Conservation (phyloP, 2,329 filamentous ascomycete species). For the Fusarium globosum region DNA sequence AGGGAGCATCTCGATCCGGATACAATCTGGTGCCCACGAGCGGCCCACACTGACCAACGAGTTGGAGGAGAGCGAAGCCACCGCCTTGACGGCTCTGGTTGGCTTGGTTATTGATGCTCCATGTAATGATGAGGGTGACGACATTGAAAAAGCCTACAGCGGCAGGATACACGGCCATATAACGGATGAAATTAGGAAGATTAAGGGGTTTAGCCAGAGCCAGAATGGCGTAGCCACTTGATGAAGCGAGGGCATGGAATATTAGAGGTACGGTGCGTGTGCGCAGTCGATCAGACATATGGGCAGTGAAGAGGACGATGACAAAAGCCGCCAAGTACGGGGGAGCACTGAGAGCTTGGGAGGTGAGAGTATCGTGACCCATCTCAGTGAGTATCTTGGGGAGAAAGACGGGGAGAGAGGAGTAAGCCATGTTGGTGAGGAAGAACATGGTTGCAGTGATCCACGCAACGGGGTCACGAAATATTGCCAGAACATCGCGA, state of each 20-base stretch:
- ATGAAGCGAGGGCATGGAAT: slow-evolving; percentile 74
- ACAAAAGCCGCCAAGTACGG: slow-evolving; percentile 83
- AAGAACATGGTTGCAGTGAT: slow-evolving; percentile 87
- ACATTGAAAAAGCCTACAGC: slow-evolving; percentile 84
- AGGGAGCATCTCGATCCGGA: slow-evolving; percentile 68
- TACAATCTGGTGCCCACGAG: slow-evolving; percentile 75
- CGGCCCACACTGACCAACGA: slow-evolving; percentile 84
- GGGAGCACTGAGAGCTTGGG: slow-evolving; percentile 83
- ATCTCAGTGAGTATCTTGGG: slow-evolving; percentile 82
- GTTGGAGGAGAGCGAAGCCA: slow-evolving; percentile 82
- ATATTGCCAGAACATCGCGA: slow-evolving; percentile 64
- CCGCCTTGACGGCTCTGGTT: slow-evolving; percentile 76
- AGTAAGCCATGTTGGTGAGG: slow-evolving; percentile 87
- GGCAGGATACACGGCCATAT: slow-evolving; percentile 82
- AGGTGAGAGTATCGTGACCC: slow-evolving; percentile 74
- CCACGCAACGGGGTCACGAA: slow-evolving; percentile 60
- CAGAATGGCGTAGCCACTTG: slow-evolving; percentile 69
- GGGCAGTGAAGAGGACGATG: slow-evolving; percentile 76
- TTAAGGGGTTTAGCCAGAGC: slow-evolving; percentile 64
- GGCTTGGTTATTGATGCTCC: slow-evolving; percentile 88
- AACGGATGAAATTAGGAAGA: slow-evolving; percentile 66
- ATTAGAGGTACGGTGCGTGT: slow-evolving; percentile 75
- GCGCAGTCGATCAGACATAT: slow-evolving; percentile 74
- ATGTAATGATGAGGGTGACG: slow-evolving; percentile 86
- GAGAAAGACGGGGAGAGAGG: slow-evolving; percentile 87